Evolutionary conservation across 1,139 yeast species (phyloP), one percentile per base, ranked within the genome.

Genomic region (Taphrina sp.): DNA sequence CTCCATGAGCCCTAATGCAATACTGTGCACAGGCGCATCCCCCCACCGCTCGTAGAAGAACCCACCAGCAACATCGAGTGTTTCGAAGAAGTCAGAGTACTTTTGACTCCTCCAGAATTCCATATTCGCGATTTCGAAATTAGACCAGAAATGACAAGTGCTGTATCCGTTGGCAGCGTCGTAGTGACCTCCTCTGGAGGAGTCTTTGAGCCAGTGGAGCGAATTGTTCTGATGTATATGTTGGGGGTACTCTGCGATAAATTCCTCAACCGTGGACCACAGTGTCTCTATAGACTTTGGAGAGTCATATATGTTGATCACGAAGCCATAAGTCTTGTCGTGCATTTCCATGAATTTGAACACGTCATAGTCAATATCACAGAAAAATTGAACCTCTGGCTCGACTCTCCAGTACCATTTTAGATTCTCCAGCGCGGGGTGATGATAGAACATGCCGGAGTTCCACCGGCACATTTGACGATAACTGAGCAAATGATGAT

Each of bases 361-460:
- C 41, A 86, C 76, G 70, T 88, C 95, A 67, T 86, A 85, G 66
- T 83, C 82, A 63, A 88, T 75, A 68, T 87, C 92, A 74, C 95
- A 88, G 69, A 72, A 83, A 59, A 88, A 75, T 64, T 78, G 76
- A 67, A 86, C 80, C 66, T 84, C 92, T 26, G 96, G 95, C 71
- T 89, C 96, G 59, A 89, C 95, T 71, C 96, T 82, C 96, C 96
- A 89, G 74, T 88, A 89, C 74, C 82, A 88, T 62, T 84, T 87
- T 69, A 83, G 88, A 38, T 84, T 83, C 59, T 75, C 75, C 76
- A 88, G 72, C 46, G 85, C 69, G 47, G 80, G 82, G 66, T 86
- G 94, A 70, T 86, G 77, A 76, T 80, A 89, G 74, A 89, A 88
- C 71, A 88, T 85, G 0, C 96, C 96, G 24, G 92, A 82, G 69